phyloP scores from a whole-genome alignment of 495 filamentous ascomycete species.

The Oidiodendron maius region DNA sequence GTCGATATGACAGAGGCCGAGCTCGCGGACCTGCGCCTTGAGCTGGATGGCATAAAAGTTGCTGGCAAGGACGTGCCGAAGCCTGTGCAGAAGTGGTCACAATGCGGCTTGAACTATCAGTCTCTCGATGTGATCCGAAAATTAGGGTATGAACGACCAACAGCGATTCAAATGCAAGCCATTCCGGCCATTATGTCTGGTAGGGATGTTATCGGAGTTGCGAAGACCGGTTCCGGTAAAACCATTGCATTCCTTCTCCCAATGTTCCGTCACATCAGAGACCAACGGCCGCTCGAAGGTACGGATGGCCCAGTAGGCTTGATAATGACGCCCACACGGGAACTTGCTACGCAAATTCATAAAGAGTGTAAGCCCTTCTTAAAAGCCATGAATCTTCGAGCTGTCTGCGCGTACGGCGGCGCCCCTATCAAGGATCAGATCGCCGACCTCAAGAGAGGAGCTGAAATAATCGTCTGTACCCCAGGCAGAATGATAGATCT shows the following conservation, averaged over 20 bases:
- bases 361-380: constrained; percentile 90
- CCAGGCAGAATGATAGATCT: constrained; percentile 97
- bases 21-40: constrained; percentile 69
- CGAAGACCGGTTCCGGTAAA: constrained; percentile 98
- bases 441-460: constrained; percentile 87
- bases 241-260: constrained; percentile 92
- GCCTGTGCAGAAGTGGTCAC: constrained; percentile 93
- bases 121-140: constrained; percentile 82
- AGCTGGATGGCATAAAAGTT: constrained; percentile 94
- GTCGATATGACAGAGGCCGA: constrained; percentile 83
- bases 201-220: constrained; percentile 91
- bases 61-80: constrained; percentile 79
- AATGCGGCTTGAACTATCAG: constrained; percentile 82
- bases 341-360: constrained; percentile 91
- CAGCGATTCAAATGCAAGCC: constrained; percentile 91
- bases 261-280: constrained; percentile 97
- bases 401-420: constrained; percentile 93
- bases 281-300: constrained; percentile 75
- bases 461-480: constrained; percentile 92
- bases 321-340: constrained; percentile 92
- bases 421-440: constrained; percentile 98
- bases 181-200: constrained; percentile 95
- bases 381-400: constrained; percentile 81
- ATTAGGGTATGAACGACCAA: constrained; percentile 82
- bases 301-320: constrained; percentile 84